A percentile compares a stretch with the other conserved stretches of the same genome.
phyloP scores from a whole-genome alignment of 495 filamentous ascomycete genomes.

The Jackrogersella multiformis region DNA sequence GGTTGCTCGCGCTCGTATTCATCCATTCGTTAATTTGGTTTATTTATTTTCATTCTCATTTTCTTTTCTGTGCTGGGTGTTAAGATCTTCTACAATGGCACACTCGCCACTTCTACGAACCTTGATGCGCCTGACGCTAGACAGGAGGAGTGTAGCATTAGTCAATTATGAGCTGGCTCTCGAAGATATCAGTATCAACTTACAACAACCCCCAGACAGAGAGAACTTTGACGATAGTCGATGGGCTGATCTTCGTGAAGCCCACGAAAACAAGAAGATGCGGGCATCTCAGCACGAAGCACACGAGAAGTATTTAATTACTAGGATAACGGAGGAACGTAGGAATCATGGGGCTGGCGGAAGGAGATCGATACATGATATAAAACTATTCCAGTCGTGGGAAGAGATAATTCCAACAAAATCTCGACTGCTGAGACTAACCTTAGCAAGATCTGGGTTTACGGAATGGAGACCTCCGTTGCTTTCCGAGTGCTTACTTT shows the following conservation, averaged over 20 bases:
- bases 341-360: background rate
- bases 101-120: conserved; percentile 36
- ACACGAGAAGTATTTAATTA: conserved; percentile 8
- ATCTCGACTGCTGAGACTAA: background rate
- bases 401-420: conserved; percentile 3
- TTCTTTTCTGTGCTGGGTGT: background rate
- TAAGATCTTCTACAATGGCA: conserved; percentile 15
- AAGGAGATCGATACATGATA: background rate
- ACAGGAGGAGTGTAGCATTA: conserved; percentile 26
- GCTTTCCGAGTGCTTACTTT: conserved; percentile 15
- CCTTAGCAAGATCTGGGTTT: conserved; percentile 16
- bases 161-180: conserved; percentile 36
- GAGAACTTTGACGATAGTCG: conserved; percentile 21
- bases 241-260: conserved; percentile 33
- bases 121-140: conserved; percentile 19
- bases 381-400: background rate
- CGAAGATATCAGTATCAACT: conserved; percentile 17
- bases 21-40: background rate
- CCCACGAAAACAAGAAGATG: conserved; percentile 15
- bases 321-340: background rate
- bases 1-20: background rate
- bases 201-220: conserved; percentile 12
- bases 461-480: conserved; percentile 18
- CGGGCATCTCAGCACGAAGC: background rate
- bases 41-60: background rate